These are phyloP conservation scores for Rhizophora mangle DNA, from an alignment of 345 rosid species.

Conservation along the genomic window DNA sequence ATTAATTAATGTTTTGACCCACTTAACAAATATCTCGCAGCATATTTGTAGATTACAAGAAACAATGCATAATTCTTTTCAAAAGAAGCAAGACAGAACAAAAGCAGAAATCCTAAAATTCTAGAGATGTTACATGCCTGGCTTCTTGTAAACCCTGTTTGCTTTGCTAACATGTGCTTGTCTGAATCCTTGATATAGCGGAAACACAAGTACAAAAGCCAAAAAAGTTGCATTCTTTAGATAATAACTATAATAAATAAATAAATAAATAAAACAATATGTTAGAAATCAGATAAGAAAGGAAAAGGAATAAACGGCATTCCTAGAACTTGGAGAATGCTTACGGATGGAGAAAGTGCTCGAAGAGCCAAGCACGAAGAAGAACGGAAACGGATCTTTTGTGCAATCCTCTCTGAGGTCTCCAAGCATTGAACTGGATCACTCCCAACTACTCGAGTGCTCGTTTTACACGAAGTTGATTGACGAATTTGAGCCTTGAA, in stretches of 20 bases:
- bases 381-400: conserved; percentile 92
- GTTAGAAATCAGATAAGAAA: not conserved
- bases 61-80: not conserved
- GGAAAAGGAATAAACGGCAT: not conserved
- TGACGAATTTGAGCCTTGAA: conserved; percentile 86
- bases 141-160: conserved; percentile 90
- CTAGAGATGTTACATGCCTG: conserved; percentile 43
- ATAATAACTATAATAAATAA: not conserved
- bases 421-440: conserved; percentile 99
- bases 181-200: conserved; percentile 97
- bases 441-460: conserved; percentile 93
- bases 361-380: conserved; percentile 94
- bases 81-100: not conserved
- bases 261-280: not conserved
- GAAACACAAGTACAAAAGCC: conserved; percentile 14
- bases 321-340: not conserved
- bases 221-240: not conserved
- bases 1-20: too few relatives aligned
- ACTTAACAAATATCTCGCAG: conserved; percentile 31
- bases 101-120: not conserved
- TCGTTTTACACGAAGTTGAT: conserved; percentile 87
- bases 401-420: conserved; percentile 95
- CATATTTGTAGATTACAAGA: not conserved
- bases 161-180: conserved; percentile 88
- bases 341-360: conserved; percentile 98